phyloP scores from a whole-genome alignment of 2,329 filamentous ascomycete genomes.

The Verticillium dahliae region DNA sequence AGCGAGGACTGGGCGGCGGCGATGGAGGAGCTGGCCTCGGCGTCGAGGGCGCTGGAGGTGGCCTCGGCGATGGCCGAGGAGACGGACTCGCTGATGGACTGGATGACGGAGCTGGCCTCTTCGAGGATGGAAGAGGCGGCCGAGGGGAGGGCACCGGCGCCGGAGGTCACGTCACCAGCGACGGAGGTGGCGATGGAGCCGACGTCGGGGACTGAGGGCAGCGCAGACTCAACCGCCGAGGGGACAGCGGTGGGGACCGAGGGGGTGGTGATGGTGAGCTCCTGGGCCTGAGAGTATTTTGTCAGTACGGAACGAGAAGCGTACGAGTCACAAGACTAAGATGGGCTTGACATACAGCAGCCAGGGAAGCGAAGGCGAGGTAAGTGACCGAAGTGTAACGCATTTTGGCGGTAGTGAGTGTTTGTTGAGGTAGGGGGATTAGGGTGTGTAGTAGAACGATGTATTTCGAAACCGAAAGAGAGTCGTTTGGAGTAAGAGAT shows the following conservation, averaged over 20 bases:
- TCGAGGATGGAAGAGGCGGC: slow-evolving; percentile 9
- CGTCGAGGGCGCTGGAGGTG: slow-evolving; percentile 16
- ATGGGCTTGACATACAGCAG: slow-evolving; percentile 14
- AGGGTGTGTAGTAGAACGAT: background rate
- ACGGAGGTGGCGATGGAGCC: slow-evolving; percentile 5
- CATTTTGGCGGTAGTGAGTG: slow-evolving; percentile 27
- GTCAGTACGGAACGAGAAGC: background rate
- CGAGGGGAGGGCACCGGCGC: background rate
- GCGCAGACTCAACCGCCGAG: background rate
- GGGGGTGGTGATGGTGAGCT: slow-evolving; percentile 11
- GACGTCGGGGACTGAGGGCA: slow-evolving; percentile 7
- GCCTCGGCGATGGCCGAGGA: slow-evolving; percentile 9
- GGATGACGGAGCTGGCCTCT: slow-evolving; percentile 5
- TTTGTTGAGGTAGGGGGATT: background rate
- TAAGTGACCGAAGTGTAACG: slow-evolving; percentile 30
- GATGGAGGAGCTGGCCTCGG: slow-evolving; percentile 12
- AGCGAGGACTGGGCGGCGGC: slow-evolving; percentile 7
- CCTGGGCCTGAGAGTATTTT: slow-evolving; percentile 5
- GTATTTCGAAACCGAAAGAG: background rate
- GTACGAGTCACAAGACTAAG: background rate
- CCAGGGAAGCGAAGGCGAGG: slow-evolving; percentile 26
- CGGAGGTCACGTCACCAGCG: slow-evolving; percentile 8
- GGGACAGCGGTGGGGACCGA: slow-evolving; percentile 12
- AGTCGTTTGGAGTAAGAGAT: background rate
- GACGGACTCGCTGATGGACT: background rate